Conservation (phyloP, 495 filamentous ascomycete genomes). For the Polyplosphaeria fusca region DNA sequence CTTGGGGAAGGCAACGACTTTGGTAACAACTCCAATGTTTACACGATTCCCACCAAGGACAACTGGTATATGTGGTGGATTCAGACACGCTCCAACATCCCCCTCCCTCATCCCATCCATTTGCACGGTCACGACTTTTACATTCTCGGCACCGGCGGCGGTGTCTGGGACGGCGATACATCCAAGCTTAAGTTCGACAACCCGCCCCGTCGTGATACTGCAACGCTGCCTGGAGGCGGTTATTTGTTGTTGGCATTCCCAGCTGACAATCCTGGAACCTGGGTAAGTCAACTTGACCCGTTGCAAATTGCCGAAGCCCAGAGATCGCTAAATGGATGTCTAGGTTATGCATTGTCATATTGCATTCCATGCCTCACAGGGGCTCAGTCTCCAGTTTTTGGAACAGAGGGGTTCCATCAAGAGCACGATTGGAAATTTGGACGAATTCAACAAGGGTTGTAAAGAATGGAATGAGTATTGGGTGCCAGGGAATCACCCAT, state of each 20-base stretch:
- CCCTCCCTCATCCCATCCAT: slow-evolving; percentile 40
- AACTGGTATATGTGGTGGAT: slow-evolving; percentile 44
- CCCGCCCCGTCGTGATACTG: slow-evolving; percentile 37
- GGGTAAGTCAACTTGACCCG: too few relatives aligned
- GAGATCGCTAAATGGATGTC: too few relatives aligned
- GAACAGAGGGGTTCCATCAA: slow-evolving; percentile 28
- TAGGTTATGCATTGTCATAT: slow-evolving; percentile 43
- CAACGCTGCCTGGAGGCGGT: slow-evolving; percentile 36
- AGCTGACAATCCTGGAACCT: slow-evolving; percentile 39
- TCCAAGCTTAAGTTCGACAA: slow-evolving; percentile 32
- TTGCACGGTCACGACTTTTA: slow-evolving; percentile 43
- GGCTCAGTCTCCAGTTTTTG: slow-evolving; percentile 38
- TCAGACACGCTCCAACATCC: slow-evolving; percentile 29
- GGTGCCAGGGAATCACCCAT: slow-evolving; percentile 25
- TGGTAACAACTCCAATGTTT: slow-evolving; percentile 36
- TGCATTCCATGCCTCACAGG: slow-evolving; percentile 37
- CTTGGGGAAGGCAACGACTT: slow-evolving; percentile 29
- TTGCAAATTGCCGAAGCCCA: too few relatives aligned
- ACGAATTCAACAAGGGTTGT: slow-evolving; percentile 27
- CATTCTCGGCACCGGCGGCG: slow-evolving; percentile 31
- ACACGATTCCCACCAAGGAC: slow-evolving; percentile 33
- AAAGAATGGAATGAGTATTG: slow-evolving; percentile 32
- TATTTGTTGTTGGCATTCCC: slow-evolving; percentile 39
- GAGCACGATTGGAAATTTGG: slow-evolving; percentile 13
- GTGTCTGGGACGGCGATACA: slow-evolving; percentile 30